Base-by-base conservation (phyloP, 441 rosid genomes). In the Euphorbia schlechtendalii region DNA sequence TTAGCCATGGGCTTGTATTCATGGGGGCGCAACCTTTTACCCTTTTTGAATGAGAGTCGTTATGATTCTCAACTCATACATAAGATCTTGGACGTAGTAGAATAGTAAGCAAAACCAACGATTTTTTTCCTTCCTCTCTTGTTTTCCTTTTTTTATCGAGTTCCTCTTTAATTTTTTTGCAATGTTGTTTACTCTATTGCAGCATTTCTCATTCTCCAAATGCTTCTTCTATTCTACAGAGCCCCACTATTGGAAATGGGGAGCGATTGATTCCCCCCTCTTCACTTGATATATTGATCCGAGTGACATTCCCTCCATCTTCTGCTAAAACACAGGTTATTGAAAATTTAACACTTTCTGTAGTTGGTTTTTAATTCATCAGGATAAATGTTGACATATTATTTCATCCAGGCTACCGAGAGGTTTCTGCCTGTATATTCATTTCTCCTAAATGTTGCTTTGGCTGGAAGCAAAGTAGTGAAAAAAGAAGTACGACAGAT, bases 391-490 rank as follows among this genome's bases (percentile, higher is more conserved):
- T n/a, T n/a, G n/a, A n/a, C n/a, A n/a, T n/a, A n/a, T n/a, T n/a
- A 53, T 69, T 25, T 55, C 11, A 15, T 68, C 64, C 77, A 94
- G 99, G 92, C 93, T 34, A 90, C 96, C 20, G 96, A 93, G 84
- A 84, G 97, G 78, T 85, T 93, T 71, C 89, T 83, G 71, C 84
- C 84, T 9, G 66, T 90, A 49, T 90, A 86, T 78, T 96, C 93
- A 2, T 68, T 80, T 52, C 74, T 93, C 41, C 88, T 84, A 73
- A 90, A 84, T 67, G 93, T 90, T 69, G 87, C 95, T 70, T 87
- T 93, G 70, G 91, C 87, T 20, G 90, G 96, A 65, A 90, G 99
- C 78, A 88, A 87, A 75, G 90, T 93, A 68, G 82, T 90, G 95
- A 88, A 86, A 77, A 96, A 85, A 79, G 86, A 80, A 41, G 72